Conservation (phyloP, 1,284 basidiomycete species). For the Trametes hirsuta region DNA sequence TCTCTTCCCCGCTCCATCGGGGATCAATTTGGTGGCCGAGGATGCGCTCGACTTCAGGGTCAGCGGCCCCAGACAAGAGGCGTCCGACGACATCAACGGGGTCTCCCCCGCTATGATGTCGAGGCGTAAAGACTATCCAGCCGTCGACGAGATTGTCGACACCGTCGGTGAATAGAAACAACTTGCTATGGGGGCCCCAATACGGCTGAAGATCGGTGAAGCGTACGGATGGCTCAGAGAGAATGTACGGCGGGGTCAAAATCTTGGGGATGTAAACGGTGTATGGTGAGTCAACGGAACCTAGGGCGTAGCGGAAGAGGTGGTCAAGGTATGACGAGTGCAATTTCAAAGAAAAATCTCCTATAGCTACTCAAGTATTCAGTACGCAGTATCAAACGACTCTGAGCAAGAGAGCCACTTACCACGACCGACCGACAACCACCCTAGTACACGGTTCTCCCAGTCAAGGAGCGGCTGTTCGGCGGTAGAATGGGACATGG, state of each 20-base stretch:
- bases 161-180: constrained; percentile 8
- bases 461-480: background rate
- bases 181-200: background rate
- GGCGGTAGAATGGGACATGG: no score
- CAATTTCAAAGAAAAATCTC: constrained; percentile 7
- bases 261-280: background rate
- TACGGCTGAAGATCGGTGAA: constrained; percentile 3
- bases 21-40: constrained; percentile 1
- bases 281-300: background rate
- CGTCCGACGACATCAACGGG: background rate
- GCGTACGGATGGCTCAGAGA: background rate
- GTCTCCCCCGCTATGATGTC: background rate
- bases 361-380: constrained; percentile 2
- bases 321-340: background rate
- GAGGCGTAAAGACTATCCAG: background rate
- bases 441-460: constrained; percentile 1
- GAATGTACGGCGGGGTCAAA: constrained; percentile 6
- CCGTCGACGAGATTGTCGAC: background rate
- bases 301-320: background rate
- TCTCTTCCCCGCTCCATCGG: background rate
- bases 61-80: background rate
- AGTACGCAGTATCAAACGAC: background rate
- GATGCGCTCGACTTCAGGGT: background rate
- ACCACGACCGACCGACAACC: background rate
- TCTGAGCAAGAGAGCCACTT: background rate